Percentiles rank a stretch among this genome's conserved stretches.
Evolutionary conservation across 2,329 filamentous ascomycete species (phyloP).

Genomic region (Domatiomyces globalis): DNA sequence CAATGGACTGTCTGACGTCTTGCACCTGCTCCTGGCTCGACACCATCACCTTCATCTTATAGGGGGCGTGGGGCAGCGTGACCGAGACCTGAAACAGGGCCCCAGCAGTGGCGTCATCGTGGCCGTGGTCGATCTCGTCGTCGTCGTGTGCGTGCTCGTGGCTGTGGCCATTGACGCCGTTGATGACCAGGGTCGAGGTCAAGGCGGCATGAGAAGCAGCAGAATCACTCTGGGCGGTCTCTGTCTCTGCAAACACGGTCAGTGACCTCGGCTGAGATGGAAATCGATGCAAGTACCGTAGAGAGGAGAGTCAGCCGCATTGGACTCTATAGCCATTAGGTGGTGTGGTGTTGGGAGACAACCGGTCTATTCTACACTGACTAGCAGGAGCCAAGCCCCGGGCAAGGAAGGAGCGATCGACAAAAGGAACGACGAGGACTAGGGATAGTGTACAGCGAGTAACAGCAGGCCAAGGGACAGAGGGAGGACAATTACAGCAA

Average conservation of each 20-base stretch:
- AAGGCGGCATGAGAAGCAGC: not conserved
- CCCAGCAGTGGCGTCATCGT: conserved; percentile 18
- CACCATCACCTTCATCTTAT: conserved; percentile 75
- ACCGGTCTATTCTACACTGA: not conserved
- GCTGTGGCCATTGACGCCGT: conserved; percentile 8
- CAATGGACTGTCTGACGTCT: conserved; percentile 90
- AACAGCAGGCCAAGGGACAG: not conserved
- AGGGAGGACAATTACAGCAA: no score
- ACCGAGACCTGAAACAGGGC: conserved; percentile 60
- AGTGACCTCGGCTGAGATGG: not conserved
- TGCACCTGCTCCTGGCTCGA: conserved; percentile 92
- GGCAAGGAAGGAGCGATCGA: conserved; percentile 2
- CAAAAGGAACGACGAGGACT: conserved; percentile 12
- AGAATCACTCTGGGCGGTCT: not conserved
- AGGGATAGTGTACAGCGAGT: conserved; percentile 13
- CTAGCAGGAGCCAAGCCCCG: not conserved
- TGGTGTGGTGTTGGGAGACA: conserved; percentile 4
- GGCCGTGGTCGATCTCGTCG: conserved; percentile 7
- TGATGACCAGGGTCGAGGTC: conserved; percentile 4
- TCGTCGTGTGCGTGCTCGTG: conserved; percentile 8
- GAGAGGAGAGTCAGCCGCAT: conserved; percentile 12
- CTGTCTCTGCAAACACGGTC: not conserved
- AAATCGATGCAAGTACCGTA: not conserved
- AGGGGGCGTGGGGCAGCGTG: conserved; percentile 63
- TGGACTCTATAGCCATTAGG: conserved; percentile 7